These are phyloP conservation scores for Sugiyamaella castrensis DNA, from an alignment of 1,139 yeast species.

Conservation along the genomic window DNA sequence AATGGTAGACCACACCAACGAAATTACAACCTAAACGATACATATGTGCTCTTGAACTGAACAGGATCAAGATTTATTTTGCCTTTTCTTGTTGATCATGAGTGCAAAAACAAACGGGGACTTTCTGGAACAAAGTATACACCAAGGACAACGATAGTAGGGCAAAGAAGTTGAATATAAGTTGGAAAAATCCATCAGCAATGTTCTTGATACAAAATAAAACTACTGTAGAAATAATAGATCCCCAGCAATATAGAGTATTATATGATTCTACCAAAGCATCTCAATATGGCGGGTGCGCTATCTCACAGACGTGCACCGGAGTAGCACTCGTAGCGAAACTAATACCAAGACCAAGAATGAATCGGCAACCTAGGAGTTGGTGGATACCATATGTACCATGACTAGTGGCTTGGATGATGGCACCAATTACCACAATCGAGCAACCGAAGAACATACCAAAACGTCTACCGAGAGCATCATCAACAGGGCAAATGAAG, in stretches of 20 bases:
- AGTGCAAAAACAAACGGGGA: constrained; percentile 59
- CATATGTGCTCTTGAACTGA: constrained; percentile 39
- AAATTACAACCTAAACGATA: constrained; percentile 30
- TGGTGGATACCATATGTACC: constrained; percentile 14
- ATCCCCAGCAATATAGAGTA: constrained; percentile 48
- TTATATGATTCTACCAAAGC: constrained; percentile 37
- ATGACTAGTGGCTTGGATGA: constrained; percentile 27
- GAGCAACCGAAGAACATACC: constrained; percentile 28
- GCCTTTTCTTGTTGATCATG: constrained; percentile 48
- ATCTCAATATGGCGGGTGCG: constrained; percentile 27
- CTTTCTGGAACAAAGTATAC: constrained; percentile 64
- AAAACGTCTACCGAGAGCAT: constrained; percentile 21
- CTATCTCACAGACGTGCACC: constrained; percentile 22
- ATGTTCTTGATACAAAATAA: constrained; percentile 41
- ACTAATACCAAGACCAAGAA: constrained; percentile 27
- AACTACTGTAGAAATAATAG: constrained; percentile 48
- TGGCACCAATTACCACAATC: constrained; percentile 31
- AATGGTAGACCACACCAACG: constrained; percentile 21
- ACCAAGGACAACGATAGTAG: constrained; percentile 51
- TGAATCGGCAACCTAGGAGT: constrained; percentile 26
- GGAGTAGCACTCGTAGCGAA: constrained; percentile 28
- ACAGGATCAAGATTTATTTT: constrained; percentile 35
- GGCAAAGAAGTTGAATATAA: constrained; percentile 41
- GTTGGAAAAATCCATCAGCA: constrained; percentile 45
- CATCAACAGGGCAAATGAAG: constrained; percentile 22